Evolutionary conservation across 331 rosid genomes (phyloP).

Genomic region (Erythrophleum ivorense): DNA sequence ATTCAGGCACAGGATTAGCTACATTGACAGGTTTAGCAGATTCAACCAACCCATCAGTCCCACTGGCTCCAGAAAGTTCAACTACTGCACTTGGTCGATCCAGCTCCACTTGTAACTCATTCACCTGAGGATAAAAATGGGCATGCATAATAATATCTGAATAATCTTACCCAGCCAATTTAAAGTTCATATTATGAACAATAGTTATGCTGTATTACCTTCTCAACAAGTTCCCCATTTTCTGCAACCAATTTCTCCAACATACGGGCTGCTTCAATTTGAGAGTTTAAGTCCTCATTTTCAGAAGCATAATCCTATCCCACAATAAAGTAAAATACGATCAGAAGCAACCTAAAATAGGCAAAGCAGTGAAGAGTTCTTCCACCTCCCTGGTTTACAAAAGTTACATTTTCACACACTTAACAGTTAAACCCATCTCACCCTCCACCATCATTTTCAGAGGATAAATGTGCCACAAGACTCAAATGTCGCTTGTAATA

Average conservation of each 20-base stretch:
- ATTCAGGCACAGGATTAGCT: constrained; percentile 38
- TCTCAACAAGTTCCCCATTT: constrained; percentile 90
- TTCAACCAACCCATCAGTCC: constrained; percentile 34
- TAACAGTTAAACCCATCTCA: constrained; percentile 17
- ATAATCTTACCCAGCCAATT: constrained; percentile 36
- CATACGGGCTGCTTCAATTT: constrained; percentile 65
- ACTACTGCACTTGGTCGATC: constrained; percentile 45
- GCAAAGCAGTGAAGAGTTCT: constrained; percentile 26
- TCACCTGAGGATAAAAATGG: constrained; percentile 58
- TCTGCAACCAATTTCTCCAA: constrained; percentile 72
- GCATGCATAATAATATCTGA: constrained; percentile 24
- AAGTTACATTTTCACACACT: constrained; percentile 26
- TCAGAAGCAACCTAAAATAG: constrained; percentile 32
- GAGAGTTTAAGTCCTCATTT: constrained; percentile 65
- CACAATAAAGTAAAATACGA: constrained; percentile 32
- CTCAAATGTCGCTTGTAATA: constrained; percentile 9
- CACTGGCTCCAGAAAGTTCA: constrained; percentile 43
- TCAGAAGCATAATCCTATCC: constrained; percentile 47
- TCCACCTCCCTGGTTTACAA: constrained; percentile 25
- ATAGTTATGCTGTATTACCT: constrained; percentile 54
- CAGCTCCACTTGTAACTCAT: constrained; percentile 59
- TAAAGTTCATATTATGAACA: constrained; percentile 25
- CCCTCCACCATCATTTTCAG: constrained; percentile 24
- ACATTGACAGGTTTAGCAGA: constrained; percentile 33
- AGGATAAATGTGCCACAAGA: constrained; percentile 21